Evolutionary conservation across 352 stramenopile genomes (phyloP), one percentile per base, ranked within the genome.

Genomic region (Elongisporangium anandrum): DNA sequence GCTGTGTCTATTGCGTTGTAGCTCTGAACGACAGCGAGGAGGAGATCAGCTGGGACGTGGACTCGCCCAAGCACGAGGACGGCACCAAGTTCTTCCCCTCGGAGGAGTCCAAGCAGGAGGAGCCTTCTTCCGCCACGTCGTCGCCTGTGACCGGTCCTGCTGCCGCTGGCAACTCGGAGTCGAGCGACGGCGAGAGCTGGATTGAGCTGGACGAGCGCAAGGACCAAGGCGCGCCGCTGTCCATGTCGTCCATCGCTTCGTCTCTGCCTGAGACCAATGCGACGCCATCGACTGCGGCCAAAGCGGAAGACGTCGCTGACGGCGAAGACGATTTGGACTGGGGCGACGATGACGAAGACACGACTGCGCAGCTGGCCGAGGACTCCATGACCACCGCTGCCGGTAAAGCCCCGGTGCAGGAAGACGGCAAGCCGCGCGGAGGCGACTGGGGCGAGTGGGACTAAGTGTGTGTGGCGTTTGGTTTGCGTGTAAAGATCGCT

Each of bases 401-500:
- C 17, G 64, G 54, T 13, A 62, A 73, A 39, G 23, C 22, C 10
- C 16, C 64, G 8, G 60, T 57, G 24, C 66, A 74, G 22, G 63
- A 78, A 50, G 65, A 81, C 23, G 60, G 45, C 48, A 74, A 68
- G 61, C 81, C 73, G 57, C 66, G 68, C 26, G 73, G 73, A n/a
- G 79, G 78, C 51, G 79, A 88, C 63, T 88, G 79, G 79, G 79
- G 79, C 48, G 76, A 88, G 55, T 88, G 79, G 79, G 76, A 86
- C 52, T 88, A 84, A 80, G 47, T n/a, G 52, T 54, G n/a, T 54
- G 26, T 38, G 50, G 20, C 50, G 50, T 45, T 45, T 45, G 13
- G 10, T 45, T 54, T 29, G 50, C 19, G 50, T 54, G 50, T 29
- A 38, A 54, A 29, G n/a, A 54, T 54, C 15, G 20, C 22, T 54